These are phyloP conservation scores for Fusarium phyllophilum DNA, from an alignment of 2,329 filamentous ascomycete genomes.

Conservation along the genomic window DNA sequence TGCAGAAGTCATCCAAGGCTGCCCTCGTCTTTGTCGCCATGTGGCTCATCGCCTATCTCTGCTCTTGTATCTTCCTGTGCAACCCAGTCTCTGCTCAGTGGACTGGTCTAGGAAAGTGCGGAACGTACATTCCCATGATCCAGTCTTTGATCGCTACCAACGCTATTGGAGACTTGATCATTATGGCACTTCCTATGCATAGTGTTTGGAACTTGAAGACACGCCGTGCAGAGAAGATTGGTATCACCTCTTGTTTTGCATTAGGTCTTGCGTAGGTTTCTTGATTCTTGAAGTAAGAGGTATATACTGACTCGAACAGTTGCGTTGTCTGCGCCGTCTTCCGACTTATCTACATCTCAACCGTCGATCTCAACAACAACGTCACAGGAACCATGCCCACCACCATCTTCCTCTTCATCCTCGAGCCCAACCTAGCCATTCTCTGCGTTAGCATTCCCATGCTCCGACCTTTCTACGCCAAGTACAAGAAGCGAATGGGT, in stretches of 20 bases:
- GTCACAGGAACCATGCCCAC: conserved; percentile 54
- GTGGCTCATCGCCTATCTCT: conserved; percentile 57
- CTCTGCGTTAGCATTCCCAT: conserved; percentile 56
- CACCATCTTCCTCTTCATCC: conserved; percentile 52
- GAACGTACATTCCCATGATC: conserved; percentile 50
- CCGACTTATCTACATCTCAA: conserved; percentile 51
- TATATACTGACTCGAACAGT: conserved; percentile 35
- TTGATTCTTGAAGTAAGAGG: rapidly evolving
- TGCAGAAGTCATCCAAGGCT: conserved; percentile 43
- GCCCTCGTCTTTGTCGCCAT: conserved; percentile 50
- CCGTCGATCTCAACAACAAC: conserved; percentile 49
- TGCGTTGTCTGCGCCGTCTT: conserved; percentile 53
- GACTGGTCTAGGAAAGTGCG: conserved; percentile 49
- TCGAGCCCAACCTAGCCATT: conserved; percentile 54
- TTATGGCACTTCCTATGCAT: conserved; percentile 52
- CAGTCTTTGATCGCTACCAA: conserved; percentile 52
- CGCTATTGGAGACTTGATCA: conserved; percentile 51
- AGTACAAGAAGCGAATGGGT: conserved; percentile 48
- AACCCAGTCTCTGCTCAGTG: conserved; percentile 56
- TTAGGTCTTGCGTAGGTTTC: conserved; percentile 49
- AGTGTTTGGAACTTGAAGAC: conserved; percentile 53
- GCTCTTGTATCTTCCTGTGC: conserved; percentile 57
- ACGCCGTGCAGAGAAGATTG: conserved; percentile 49
- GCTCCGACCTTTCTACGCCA: conserved; percentile 50
- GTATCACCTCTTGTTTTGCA: conserved; percentile 50